phyloP scores from a whole-genome alignment of 805 yeast genomes.

The Candida boleticola region DNA sequence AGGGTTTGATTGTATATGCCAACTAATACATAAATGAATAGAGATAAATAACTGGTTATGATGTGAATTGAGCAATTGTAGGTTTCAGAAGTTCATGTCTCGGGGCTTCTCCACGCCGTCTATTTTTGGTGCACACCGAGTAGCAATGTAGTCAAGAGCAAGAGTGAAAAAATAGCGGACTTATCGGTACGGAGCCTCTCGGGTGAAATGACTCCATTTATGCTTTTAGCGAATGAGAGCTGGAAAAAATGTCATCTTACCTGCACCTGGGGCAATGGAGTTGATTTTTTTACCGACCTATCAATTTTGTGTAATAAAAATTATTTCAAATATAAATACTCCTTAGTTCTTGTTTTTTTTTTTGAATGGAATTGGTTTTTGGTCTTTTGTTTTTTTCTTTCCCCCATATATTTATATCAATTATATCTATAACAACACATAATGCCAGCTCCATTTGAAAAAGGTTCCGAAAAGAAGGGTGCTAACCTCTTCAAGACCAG shows the following conservation, averaged over 20 bases:
- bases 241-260: not conserved
- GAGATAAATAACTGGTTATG: no score
- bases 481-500: slow-evolving; percentile 98
- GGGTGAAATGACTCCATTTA: no score
- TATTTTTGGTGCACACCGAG: no score
- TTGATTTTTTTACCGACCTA: not conserved
- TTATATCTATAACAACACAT: slow-evolving; percentile 4
- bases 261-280: not conserved
- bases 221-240: slow-evolving; percentile 3
- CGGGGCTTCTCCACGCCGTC: no score
- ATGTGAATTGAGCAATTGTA: no score
- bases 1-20: no score
- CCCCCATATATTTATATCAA: not conserved
- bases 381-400: not conserved
- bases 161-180: no score
- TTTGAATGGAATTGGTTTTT: not conserved
- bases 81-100: no score
- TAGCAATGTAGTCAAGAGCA: no score
- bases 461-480: slow-evolving; percentile 69
- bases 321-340: not conserved
- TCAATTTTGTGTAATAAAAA: not conserved
- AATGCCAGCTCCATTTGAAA: slow-evolving; percentile 47
- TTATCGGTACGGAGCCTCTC: no score
- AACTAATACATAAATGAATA: no score
- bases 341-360: not conserved